These are phyloP conservation scores for Peterozyma xylosa DNA, from an alignment of 805 yeast genomes.

Conservation along the genomic window DNA sequence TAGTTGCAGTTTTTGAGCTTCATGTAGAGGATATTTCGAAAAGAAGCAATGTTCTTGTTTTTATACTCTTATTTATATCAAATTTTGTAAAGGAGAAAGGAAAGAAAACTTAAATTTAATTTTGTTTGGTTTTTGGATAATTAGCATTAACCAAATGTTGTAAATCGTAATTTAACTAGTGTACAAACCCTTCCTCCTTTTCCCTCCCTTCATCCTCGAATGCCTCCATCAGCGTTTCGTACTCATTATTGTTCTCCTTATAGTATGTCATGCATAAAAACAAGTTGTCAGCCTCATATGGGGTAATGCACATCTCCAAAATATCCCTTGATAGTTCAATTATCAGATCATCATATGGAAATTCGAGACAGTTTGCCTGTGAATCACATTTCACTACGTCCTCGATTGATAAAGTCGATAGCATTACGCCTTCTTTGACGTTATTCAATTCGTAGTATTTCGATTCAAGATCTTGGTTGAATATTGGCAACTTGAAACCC, in stretches of 20 bases:
- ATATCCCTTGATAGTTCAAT: constrained; percentile 67
- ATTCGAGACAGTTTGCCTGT: constrained; percentile 45
- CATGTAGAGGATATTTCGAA: too few relatives aligned
- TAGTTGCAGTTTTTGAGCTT: too few relatives aligned
- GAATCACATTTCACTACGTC: not conserved
- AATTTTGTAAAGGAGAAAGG: too few relatives aligned
- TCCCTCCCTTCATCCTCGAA: not conserved
- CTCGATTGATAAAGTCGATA: too few relatives aligned
- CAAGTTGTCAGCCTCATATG: constrained; percentile 73
- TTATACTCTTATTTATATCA: too few relatives aligned
- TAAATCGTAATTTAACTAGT: too few relatives aligned
- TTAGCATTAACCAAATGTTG: too few relatives aligned
- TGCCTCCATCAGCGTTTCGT: constrained; percentile 9
- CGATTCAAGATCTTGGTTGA: constrained; percentile 8
- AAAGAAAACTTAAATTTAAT: too few relatives aligned
- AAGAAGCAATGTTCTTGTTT: too few relatives aligned
- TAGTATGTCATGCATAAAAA: constrained; percentile 56
- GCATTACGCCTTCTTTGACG: not conserved
- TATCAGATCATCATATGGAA: constrained; percentile 52
- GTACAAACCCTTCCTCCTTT: not conserved
- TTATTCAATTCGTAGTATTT: constrained; percentile 33
- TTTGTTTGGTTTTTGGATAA: too few relatives aligned
- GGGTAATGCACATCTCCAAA: constrained; percentile 58
- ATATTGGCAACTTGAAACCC: not conserved
- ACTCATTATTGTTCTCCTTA: constrained; percentile 15